Conservation (phyloP, 2,329 filamentous ascomycete genomes). For the Phyllosticta citriasiana region DNA sequence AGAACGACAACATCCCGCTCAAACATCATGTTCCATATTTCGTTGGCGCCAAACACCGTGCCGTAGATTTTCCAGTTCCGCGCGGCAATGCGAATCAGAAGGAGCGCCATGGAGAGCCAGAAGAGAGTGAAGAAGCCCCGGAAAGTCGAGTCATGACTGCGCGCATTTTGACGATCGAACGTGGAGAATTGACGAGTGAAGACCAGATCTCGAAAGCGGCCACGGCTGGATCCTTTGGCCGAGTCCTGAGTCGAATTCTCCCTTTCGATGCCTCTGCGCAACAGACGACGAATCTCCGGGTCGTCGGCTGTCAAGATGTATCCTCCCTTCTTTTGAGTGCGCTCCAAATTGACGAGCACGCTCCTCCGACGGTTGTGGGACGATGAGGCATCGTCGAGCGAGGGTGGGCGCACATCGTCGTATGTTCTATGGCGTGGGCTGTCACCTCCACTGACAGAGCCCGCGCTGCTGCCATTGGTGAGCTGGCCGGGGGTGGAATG, state of each 20-base stretch:
- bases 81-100: conserved; percentile 56
- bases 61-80: conserved; percentile 61
- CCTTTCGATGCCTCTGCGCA: conserved; percentile 33
- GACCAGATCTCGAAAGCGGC: conserved; percentile 46
- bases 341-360: conserved; percentile 38
- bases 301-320: conserved; percentile 43
- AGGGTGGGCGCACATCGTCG: conserved; percentile 5
- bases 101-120: conserved; percentile 60
- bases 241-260: conserved; percentile 25
- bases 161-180: conserved; percentile 62
- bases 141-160: conserved; percentile 57
- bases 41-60: conserved; percentile 57
- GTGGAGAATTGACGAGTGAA: conserved; percentile 65
- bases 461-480: conserved; percentile 13
- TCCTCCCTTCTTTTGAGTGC: conserved; percentile 35
- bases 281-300: conserved; percentile 37
- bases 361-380: conserved; percentile 24
- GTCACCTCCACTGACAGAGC: conserved; percentile 7
- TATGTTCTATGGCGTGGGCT: neutral
- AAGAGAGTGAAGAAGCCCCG: conserved; percentile 73
- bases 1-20: conserved; percentile 42
- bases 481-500: conserved; percentile 17
- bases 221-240: conserved; percentile 22
- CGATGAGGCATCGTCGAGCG: neutral
- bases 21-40: conserved; percentile 63